Conservation (phyloP, 1,139 yeast genomes). For the Pichia sp. region DNA sequence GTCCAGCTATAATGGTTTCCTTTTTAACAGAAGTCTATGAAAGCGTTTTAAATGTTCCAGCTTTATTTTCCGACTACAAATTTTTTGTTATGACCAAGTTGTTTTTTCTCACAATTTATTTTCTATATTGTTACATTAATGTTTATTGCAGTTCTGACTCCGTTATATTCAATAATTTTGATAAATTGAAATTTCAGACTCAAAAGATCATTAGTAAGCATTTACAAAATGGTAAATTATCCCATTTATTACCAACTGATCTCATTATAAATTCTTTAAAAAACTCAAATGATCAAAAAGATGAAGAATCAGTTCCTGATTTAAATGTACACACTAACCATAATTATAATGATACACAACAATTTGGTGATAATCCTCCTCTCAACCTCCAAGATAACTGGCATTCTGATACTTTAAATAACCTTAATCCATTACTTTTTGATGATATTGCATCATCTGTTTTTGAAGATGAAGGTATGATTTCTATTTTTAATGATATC, state of each 20-base stretch:
- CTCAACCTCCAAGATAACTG: too few species aligned
- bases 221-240: constrained; percentile 6
- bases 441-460: constrained; percentile 5
- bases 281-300: background rate
- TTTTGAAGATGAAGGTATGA: constrained; percentile 7
- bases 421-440: background rate
- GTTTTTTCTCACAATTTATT: constrained; percentile 12
- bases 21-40: constrained; percentile 11
- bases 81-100: constrained; percentile 16
- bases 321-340: too few species aligned
- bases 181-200: constrained; percentile 6
- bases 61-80: constrained; percentile 12
- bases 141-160: background rate
- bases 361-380: too few species aligned
- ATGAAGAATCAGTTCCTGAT: background rate
- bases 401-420: background rate
- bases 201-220: constrained; percentile 5
- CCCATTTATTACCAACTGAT: constrained; percentile 9
- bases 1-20: constrained; percentile 7
- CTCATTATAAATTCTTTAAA: constrained; percentile 1
- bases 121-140: constrained; percentile 11
- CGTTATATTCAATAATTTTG: constrained; percentile 3
- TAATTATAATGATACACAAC: too few species aligned
- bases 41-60: constrained; percentile 6
- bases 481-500: constrained; percentile 9